A percentile compares a stretch with the other conserved stretches of the same genome.
phyloP scores from a whole-genome alignment of 2,329 filamentous ascomycete species.

The Beauveria asiatica region DNA sequence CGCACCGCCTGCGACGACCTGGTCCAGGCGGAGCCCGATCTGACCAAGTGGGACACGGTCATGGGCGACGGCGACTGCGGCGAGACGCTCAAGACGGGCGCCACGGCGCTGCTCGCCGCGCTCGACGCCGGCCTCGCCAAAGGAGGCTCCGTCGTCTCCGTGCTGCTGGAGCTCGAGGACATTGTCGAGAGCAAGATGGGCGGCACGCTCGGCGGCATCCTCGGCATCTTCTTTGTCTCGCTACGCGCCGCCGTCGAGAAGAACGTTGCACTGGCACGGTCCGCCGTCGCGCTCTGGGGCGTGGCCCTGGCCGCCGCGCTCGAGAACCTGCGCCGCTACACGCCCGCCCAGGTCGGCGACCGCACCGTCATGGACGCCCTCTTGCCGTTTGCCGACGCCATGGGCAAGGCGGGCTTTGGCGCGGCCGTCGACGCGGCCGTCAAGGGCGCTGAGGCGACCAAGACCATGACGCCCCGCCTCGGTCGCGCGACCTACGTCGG shows the following conservation, averaged over 20 bases:
- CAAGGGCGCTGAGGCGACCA: constrained; percentile 53
- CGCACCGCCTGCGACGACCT: constrained; percentile 43
- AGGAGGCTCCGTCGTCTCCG: constrained; percentile 36
- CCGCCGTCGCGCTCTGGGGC: constrained; percentile 33
- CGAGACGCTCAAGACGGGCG: constrained; percentile 49
- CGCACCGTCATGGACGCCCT: constrained; percentile 50
- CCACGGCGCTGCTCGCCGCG: constrained; percentile 38
- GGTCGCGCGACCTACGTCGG: constrained; percentile 63
- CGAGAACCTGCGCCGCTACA: constrained; percentile 40
- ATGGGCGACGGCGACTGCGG: constrained; percentile 62
- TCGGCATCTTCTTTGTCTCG: constrained; percentile 47
- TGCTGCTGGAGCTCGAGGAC: constrained; percentile 42
- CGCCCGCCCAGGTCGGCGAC: constrained; percentile 46
- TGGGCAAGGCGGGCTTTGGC: constrained; percentile 42
- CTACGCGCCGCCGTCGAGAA: constrained; percentile 34
- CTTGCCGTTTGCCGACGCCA: constrained; percentile 42
- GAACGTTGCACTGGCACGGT: constrained; percentile 22
- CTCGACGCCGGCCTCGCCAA: constrained; percentile 31
- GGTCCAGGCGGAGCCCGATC: constrained; percentile 50
- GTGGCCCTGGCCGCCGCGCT: constrained; percentile 34
- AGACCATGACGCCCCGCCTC: constrained; percentile 54
- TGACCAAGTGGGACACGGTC: constrained; percentile 54
- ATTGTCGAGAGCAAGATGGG: constrained; percentile 50
- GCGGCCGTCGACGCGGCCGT: constrained; percentile 51
- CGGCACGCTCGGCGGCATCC: constrained; percentile 41